Evolutionary conservation across 148 eudicot species (phyloP).

Genomic region (Gaultheria prostrata): DNA sequence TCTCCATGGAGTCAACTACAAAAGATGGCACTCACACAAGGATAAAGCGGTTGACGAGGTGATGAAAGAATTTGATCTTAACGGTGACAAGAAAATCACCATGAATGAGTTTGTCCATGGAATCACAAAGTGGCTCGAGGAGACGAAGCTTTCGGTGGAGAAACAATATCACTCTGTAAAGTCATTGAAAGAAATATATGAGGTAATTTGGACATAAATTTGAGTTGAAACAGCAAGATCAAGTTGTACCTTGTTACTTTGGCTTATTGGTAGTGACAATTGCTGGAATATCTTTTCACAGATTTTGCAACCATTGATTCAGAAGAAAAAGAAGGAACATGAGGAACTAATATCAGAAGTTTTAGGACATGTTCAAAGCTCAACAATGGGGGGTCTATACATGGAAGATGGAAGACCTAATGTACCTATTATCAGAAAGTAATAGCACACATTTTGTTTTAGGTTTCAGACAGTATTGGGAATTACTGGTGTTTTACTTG

Average conservation of each 20-base stretch:
- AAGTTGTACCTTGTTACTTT: neutral
- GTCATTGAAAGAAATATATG: conserved; percentile 30
- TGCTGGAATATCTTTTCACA: neutral
- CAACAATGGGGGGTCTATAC: neutral
- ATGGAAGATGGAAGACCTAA: conserved; percentile 1
- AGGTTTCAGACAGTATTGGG: neutral
- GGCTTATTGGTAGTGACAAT: neutral
- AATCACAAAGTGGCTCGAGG: conserved; percentile 37
- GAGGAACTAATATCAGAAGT: conserved; percentile 5
- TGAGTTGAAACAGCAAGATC: neutral
- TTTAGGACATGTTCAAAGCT: conserved; percentile 11
- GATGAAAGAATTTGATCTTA: conserved; percentile 28
- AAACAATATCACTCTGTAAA: conserved; percentile 28
- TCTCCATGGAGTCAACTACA: conserved; percentile 23
- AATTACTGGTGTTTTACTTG: neutral
- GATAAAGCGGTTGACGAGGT: conserved; percentile 22
- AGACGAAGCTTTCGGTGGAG: conserved; percentile 27
- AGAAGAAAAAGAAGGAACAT: neutral
- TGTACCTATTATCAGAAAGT: conserved; percentile 4
- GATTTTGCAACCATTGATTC: conserved; percentile 8
- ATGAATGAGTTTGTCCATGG: conserved; percentile 37
- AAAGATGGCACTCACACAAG: conserved; percentile 16
- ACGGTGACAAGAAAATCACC: conserved; percentile 29
- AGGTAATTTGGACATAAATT: conserved; percentile 19
- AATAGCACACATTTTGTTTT: neutral